Base-by-base conservation (phyloP, 108 stramenopile genomes). In the Epithemia pelagica region DNA sequence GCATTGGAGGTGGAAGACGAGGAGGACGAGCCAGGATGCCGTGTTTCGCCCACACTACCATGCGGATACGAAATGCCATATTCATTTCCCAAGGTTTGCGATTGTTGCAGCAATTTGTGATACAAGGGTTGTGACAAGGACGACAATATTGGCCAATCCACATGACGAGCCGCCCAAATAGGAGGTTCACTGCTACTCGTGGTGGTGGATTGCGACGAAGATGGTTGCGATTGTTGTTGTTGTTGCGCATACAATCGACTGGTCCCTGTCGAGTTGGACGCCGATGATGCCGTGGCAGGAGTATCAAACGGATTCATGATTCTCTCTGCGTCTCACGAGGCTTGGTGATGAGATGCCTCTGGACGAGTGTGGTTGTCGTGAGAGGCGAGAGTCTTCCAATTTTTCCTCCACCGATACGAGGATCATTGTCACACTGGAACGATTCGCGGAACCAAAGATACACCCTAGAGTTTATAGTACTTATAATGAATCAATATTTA, bases 131-230 rank as follows among this genome's bases (percentile, higher is more conserved):
- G 64, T 21, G 78, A 73, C 22, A 92, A 61, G 24, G 78, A 31
- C 25, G 78, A 64, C 1, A 87, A 87, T 18, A 92, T 79, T 0
- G 88, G 91, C 91, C 88, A 89, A 73, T 92, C 88, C 54, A 92
- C 87, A 57, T 88, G 74, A 20, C 91, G 75, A 10, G 91, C 84
- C 7, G 86, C 77, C 75, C 77, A 92, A 57, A 89, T 92, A n/a
- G 90, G 74, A 52, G 77, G 79, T 55, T 75, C 71, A 8, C 63
- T 64, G 15, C 15, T 7, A 10, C 10, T 46, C 10, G 37, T 46
- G 37, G 37, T 46, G 37, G 37, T 15, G 15, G n/a, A n/a, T n/a
- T n/a, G n/a, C n/a, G n/a, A n/a, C n/a, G n/a, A n/a, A n/a, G n/a
- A 46, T 46, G 5, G 37, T 46, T 46, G 37, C 15, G 5, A 15